Conservation (phyloP, 2,329 filamentous ascomycete genomes). For the Trichoderma breve region DNA sequence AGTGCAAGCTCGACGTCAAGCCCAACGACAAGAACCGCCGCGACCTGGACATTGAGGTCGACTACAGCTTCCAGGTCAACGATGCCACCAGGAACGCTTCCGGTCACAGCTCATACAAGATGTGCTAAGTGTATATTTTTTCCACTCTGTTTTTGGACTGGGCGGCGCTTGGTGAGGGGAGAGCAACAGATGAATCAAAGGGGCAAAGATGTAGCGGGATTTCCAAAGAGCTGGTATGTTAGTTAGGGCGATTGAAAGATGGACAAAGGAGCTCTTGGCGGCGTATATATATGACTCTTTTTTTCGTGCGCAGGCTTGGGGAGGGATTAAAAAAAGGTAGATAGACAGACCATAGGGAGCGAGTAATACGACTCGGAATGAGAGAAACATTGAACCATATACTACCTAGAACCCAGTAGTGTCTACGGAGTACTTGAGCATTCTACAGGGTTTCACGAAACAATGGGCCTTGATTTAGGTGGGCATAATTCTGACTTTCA, state of each 20-base stretch:
- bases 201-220: background rate
- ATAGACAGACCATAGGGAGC: slow-evolving; percentile 9
- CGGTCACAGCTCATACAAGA: slow-evolving; percentile 77
- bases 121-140: slow-evolving; percentile 51
- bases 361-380: slow-evolving; percentile 11
- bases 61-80: slow-evolving; percentile 75
- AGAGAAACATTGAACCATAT: background rate
- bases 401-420: too few relatives aligned
- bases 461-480: background rate
- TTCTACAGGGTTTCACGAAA: background rate
- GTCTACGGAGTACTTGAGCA: background rate
- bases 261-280: slow-evolving; percentile 1
- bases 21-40: slow-evolving; percentile 93
- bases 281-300: slow-evolving; percentile 20
- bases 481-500: background rate
- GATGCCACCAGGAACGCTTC: slow-evolving; percentile 67
- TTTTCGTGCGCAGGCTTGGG: background rate
- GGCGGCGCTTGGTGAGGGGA: background rate
- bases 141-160: background rate
- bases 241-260: background rate
- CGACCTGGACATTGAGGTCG: slow-evolving; percentile 87
- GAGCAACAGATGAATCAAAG: background rate
- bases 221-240: background rate
- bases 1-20: slow-evolving; percentile 72
- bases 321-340: slow-evolving; percentile 4